Evolutionary conservation across 2,329 filamentous ascomycete genomes (phyloP).

Genomic region (Cryphonectria japonica): DNA sequence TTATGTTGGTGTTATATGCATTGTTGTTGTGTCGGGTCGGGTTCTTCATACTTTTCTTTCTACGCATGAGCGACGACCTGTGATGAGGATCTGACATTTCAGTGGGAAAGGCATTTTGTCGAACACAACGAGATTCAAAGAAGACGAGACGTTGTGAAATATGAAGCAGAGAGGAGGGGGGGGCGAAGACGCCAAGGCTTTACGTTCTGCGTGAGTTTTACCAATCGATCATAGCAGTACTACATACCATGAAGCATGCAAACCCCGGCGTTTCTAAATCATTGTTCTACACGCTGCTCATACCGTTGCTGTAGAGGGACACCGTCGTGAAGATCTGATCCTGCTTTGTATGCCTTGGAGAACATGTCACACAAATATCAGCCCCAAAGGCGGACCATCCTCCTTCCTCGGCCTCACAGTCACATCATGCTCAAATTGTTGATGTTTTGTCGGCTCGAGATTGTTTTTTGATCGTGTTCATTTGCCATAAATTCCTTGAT

Average conservation of each 20-base stretch:
- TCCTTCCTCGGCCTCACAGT: neutral
- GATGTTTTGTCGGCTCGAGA: conserved; percentile 35
- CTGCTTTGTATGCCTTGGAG: neutral
- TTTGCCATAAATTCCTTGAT: conserved; percentile 55
- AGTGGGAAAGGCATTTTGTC: neutral
- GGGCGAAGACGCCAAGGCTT: neutral
- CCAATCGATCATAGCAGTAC: neutral
- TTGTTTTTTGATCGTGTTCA: conserved; percentile 47
- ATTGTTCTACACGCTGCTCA: neutral
- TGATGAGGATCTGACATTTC: neutral
- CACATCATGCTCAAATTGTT: neutral
- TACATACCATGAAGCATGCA: neutral
- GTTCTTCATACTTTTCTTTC: neutral
- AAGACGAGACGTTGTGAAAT: neutral
- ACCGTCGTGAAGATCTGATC: too few species aligned
- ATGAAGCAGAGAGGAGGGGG: neutral
- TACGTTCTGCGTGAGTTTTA: neutral
- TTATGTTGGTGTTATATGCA: neutral
- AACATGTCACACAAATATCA: neutral
- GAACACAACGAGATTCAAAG: neutral
- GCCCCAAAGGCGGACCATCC: neutral
- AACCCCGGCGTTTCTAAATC: neutral
- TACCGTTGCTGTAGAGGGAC: neutral
- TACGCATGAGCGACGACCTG: neutral
- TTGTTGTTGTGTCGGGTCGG: neutral